Base-by-base conservation (phyloP, 495 filamentous ascomycete species). In the Aspergillus baeticus region DNA sequence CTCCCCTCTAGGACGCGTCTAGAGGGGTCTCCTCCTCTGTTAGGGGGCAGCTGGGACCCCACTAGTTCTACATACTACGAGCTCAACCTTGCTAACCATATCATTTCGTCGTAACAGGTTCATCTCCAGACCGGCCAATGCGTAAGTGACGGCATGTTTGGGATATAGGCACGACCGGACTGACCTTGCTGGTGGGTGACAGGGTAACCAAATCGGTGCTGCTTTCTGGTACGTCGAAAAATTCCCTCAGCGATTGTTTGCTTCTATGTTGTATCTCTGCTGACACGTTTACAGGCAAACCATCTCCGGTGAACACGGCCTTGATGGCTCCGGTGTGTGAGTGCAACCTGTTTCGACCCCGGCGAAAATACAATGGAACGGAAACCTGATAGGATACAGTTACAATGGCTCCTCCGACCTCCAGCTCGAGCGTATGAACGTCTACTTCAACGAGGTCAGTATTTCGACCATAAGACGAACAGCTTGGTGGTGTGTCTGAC, bases 131-230 rank as follows among this genome's bases (percentile, higher is more conserved):
- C 94, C 80, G 94, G 95, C 79, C 94, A 98, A 86, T 96, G 91
- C 79, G 90, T 92, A 85, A 79, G 90, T 81, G 57, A 52, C 49
- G 57, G 31, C 13, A 26, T 53, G 50, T 59, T 50, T 55, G 37
- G 8, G 18, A 50, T 35, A 49, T 49, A 50, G 54, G 50, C 55
- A 45, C 37, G 29, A 42, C 46, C 17, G 42, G 33, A 48, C 72
- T 75, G 67, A 77, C 69, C 51, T 43, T 60, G 47, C 49, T 47
- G 46, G 51, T 51, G 61, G 56, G 55, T 56, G 49, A 71, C 71
- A 96, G 89, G 95, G 95, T 86, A 98, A 98, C 89, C 94, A 98
- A 90, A 96, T 98, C 67, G 95, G 94, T 90, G 94, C 94, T 81
- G 95, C 94, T 77, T 98, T 98, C 87, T 98, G 95, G 88, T 89